Evolutionary conservation across 257 asterid genomes (phyloP).

Genomic region (Mentha longifolia): DNA sequence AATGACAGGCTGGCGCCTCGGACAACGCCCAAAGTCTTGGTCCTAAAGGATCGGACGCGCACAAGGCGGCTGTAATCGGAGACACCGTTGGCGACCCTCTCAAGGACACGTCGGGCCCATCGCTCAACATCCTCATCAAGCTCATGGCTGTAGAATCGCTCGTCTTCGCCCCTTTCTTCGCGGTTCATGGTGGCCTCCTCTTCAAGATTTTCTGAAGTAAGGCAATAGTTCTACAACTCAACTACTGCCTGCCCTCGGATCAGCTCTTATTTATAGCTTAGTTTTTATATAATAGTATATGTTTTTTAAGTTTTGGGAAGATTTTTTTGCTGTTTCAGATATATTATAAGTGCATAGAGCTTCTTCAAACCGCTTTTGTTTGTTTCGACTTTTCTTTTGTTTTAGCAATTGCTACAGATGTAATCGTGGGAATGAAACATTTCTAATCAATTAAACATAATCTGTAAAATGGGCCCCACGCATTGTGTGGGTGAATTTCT

Average conservation of each 20-base stretch:
- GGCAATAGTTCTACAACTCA: no score
- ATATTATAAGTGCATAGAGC: neutral
- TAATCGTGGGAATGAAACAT: neutral
- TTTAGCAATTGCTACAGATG: no score
- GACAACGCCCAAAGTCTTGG: constrained; percentile 72
- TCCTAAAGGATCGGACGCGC: constrained; percentile 82
- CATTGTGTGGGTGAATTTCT: no score
- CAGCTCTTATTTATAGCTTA: neutral
- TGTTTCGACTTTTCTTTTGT: neutral
- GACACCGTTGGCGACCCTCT: constrained; percentile 87
- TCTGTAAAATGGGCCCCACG: no score
- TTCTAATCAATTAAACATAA: no score
- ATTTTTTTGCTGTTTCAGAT: neutral
- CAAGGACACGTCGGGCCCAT: constrained; percentile 91
- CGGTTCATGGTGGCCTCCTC: constrained; percentile 83
- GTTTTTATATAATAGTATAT: constrained; percentile 40
- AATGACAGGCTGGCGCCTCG: constrained; percentile 68
- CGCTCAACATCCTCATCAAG: constrained; percentile 81
- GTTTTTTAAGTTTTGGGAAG: neutral
- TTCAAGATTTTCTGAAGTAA: constrained; percentile 34
- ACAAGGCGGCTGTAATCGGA: constrained; percentile 88
- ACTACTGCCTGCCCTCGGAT: no score
- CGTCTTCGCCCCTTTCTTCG: constrained; percentile 85
- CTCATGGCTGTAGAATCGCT: constrained; percentile 87
- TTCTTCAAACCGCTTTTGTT: neutral